Percentiles rank a stretch among this genome's conserved stretches.
These are phyloP conservation scores for Chloris gayana DNA, from an alignment of 176 grass and related monocot genomes.

Conservation along the genomic window DNA sequence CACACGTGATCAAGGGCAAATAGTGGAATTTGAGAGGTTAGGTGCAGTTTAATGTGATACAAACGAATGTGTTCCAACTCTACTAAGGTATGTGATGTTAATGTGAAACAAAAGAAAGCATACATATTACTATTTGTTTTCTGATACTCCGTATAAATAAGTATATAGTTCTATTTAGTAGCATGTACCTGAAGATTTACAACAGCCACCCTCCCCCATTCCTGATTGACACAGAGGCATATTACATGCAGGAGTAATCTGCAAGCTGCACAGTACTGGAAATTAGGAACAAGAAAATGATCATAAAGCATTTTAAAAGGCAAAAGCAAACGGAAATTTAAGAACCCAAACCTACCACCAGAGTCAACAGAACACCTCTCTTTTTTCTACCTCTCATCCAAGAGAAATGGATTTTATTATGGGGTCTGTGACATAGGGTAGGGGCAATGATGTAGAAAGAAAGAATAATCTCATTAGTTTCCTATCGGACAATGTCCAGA, in stretches of 20 bases:
- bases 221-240: conserved; percentile 76
- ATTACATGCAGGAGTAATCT: conserved; percentile 98
- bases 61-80: too few species aligned
- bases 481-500: too few species aligned
- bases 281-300: conserved; percentile 39
- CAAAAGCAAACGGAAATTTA: not conserved
- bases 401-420: too few species aligned
- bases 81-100: not conserved
- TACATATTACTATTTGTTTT: not conserved
- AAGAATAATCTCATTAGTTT: too few species aligned
- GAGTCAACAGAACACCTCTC: too few species aligned
- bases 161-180: conserved; percentile 14
- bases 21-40: not conserved
- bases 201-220: conserved; percentile 83
- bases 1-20: not conserved
- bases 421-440: too few species aligned
- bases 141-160: conserved; percentile 14
- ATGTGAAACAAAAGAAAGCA: not conserved
- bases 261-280: conserved; percentile 59
- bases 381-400: too few species aligned
- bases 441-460: too few species aligned
- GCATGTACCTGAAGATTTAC: conserved; percentile 92
- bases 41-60: not conserved
- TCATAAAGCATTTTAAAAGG: conserved; percentile 25
- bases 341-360: not conserved